A percentile compares a stretch with the other conserved stretches of the same genome.
phyloP scores from a whole-genome alignment of 2,329 filamentous ascomycete genomes.

The Talaromyces funiculosus region DNA sequence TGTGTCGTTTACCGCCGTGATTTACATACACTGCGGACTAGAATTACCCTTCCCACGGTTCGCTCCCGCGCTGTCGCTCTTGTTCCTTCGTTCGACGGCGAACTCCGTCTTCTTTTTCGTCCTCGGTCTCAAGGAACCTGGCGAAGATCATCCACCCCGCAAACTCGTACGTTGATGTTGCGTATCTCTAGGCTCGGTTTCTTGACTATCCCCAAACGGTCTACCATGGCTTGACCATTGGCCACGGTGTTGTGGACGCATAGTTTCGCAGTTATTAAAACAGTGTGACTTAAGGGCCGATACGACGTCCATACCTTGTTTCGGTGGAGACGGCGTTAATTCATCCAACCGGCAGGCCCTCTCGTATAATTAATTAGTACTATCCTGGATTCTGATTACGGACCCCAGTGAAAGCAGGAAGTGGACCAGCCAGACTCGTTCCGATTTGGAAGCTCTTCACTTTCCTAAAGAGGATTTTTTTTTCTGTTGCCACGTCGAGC shows the following conservation, averaged over 20 bases:
- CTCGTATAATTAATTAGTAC: slow-evolving; percentile 3
- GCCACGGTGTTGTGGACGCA: background rate
- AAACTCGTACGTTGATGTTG: background rate
- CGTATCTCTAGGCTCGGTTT: background rate
- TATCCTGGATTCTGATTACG: background rate
- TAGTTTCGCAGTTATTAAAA: background rate
- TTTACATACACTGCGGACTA: no score
- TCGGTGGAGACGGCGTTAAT: slow-evolving; percentile 4
- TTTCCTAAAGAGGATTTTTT: background rate
- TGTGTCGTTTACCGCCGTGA: no score
- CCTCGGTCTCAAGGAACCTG: background rate
- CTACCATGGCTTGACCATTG: background rate
- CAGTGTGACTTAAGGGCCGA: background rate
- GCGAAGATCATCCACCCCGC: background rate
- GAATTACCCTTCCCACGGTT: background rate
- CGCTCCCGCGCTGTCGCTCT: background rate
- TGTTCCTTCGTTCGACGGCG: background rate
- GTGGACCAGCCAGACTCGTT: background rate
- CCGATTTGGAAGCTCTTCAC: background rate
- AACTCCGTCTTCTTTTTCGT: background rate
- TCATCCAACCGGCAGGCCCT: background rate
- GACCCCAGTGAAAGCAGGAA: background rate
- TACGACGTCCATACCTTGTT: slow-evolving; percentile 2
- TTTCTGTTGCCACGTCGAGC: background rate
- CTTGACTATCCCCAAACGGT: background rate